These are phyloP conservation scores for Phylloporus sp. DNA, from an alignment of 768 basidiomycete genomes.

Conservation along the genomic window DNA sequence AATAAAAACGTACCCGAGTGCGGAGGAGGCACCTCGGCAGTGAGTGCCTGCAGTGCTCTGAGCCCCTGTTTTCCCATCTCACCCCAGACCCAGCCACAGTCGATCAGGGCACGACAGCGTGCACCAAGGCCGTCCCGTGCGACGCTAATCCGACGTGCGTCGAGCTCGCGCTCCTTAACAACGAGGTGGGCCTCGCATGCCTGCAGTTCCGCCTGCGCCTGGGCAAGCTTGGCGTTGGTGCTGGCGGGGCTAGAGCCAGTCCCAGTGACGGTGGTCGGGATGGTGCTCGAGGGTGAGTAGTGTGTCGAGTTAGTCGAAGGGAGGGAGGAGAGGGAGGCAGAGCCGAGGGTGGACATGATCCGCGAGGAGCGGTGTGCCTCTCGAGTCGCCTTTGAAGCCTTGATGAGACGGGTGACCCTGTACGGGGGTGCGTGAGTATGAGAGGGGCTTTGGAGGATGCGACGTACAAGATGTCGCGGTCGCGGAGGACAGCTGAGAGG, in stretches of 20 bases:
- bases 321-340: slow-evolving; percentile 44
- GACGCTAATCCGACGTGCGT: slow-evolving; percentile 46
- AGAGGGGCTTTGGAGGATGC: neutral
- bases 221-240: slow-evolving; percentile 45
- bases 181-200: slow-evolving; percentile 78
- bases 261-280: slow-evolving; percentile 15
- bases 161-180: slow-evolving; percentile 63
- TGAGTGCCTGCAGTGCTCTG: slow-evolving; percentile 19
- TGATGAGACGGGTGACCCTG: slow-evolving; percentile 77
- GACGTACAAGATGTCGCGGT: slow-evolving; percentile 79
- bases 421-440: neutral
- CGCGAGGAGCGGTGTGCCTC: slow-evolving; percentile 34
- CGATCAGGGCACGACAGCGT: slow-evolving; percentile 61
- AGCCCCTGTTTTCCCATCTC: slow-evolving; percentile 66
- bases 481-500: slow-evolving; percentile 57
- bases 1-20: slow-evolving; percentile 8
- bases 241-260: slow-evolving; percentile 12
- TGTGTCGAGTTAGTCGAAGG: slow-evolving; percentile 26
- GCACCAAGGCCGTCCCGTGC: slow-evolving; percentile 59
- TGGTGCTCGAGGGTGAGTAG: neutral
- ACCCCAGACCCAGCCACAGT: slow-evolving; percentile 66
- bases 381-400: slow-evolving; percentile 59
- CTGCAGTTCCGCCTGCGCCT: slow-evolving; percentile 74
- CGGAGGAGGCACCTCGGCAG: neutral
- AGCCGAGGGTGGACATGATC: slow-evolving; percentile 27